A percentile compares a stretch with the other conserved stretches of the same genome.
These are phyloP conservation scores for Microbotryum saponariae DNA, from an alignment of 1,284 basidiomycete species.

Conservation along the genomic window DNA sequence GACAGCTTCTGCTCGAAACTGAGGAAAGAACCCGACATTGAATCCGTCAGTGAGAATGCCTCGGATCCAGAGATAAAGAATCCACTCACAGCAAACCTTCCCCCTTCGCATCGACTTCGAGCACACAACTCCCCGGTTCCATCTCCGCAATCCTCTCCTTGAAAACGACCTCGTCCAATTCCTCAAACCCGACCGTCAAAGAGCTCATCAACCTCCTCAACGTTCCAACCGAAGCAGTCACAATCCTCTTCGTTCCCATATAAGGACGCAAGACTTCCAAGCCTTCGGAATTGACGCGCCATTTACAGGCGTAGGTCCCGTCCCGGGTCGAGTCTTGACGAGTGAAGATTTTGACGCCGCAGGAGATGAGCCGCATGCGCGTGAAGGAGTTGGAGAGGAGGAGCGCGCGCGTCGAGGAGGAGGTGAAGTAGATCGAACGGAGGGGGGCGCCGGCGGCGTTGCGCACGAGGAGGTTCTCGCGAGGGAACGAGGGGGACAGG, in stretches of 20 bases:
- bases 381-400: constrained; percentile 76
- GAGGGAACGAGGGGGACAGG: constrained; percentile 65
- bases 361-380: constrained; percentile 76
- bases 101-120: constrained; percentile 56
- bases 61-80: constrained; percentile 32
- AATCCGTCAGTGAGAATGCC: background rate
- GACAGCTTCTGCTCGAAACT: constrained; percentile 67
- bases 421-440: constrained; percentile 82
- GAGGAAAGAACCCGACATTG: background rate
- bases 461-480: constrained; percentile 71
- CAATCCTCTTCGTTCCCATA: constrained; percentile 57
- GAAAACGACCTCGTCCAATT: constrained; percentile 55
- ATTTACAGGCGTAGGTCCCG: constrained; percentile 47
- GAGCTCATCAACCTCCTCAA: constrained; percentile 53
- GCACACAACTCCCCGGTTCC: constrained; percentile 66
- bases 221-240: constrained; percentile 54
- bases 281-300: constrained; percentile 72
- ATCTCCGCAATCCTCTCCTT: constrained; percentile 36
- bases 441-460: constrained; percentile 69
- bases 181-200: constrained; percentile 46
- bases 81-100: constrained; percentile 51
- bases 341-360: constrained; percentile 71
- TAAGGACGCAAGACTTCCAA: constrained; percentile 73
- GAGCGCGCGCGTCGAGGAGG: constrained; percentile 64
- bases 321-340: constrained; percentile 49